A percentile compares a stretch with the other conserved stretches of the same genome.
These are phyloP conservation scores for Aspergillus niger DNA, from an alignment of 2,329 filamentous ascomycete genomes.

Conservation along the genomic window DNA sequence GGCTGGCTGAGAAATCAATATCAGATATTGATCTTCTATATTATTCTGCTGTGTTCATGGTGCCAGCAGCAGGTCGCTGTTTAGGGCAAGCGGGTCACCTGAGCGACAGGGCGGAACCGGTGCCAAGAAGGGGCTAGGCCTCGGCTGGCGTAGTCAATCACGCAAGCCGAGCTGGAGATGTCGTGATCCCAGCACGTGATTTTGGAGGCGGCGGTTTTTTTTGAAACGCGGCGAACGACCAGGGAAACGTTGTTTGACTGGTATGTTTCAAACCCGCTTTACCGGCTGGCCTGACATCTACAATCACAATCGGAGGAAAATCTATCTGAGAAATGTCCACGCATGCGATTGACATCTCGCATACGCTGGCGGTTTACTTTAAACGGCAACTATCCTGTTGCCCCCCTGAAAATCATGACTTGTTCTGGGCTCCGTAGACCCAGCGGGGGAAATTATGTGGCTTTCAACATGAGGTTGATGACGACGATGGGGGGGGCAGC, in stretches of 20 bases:
- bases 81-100: constrained; percentile 19
- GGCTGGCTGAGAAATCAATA: background rate
- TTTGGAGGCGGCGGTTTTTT: constrained; percentile 3
- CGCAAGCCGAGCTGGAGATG: constrained; percentile 28
- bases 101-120: constrained; percentile 3
- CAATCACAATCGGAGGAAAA: background rate
- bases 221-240: background rate
- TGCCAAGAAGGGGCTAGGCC: constrained; percentile 1
- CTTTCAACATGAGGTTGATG: constrained; percentile 4
- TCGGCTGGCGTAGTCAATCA: constrained; percentile 21
- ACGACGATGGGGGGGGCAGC: constrained; percentile 3
- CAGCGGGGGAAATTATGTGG: constrained; percentile 6
- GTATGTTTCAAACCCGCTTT: background rate
- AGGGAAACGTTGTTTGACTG: background rate
- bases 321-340: background rate
- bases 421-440: constrained; percentile 8
- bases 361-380: background rate
- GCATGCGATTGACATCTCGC: constrained; percentile 1
- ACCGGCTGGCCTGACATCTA: background rate
- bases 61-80: background rate
- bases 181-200: constrained; percentile 24
- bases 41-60: background rate
- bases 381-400: background rate
- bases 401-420: constrained; percentile 29
- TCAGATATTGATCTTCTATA: background rate